Evolutionary conservation across 208 protist genomes (phyloP).

Genomic region (Acanthamoeba divionensis): DNA sequence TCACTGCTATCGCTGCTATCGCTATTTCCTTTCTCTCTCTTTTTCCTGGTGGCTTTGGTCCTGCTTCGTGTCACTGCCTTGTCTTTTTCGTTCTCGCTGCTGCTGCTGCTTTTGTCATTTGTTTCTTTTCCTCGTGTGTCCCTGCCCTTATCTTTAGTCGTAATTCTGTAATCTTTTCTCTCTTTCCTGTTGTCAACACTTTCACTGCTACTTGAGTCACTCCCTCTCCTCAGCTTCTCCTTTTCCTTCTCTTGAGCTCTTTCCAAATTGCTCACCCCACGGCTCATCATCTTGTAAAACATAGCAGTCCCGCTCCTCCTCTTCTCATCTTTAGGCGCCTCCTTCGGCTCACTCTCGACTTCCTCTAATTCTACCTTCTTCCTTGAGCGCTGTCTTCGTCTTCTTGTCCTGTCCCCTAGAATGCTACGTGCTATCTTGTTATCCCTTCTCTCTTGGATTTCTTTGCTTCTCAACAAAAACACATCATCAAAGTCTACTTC

Average conservation of each 20-base stretch:
- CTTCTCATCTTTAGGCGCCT: neutral
- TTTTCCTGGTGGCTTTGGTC: neutral
- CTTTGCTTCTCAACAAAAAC: neutral
- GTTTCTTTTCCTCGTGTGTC: neutral
- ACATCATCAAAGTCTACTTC: too few species aligned
- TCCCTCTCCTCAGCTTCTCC: too few species aligned
- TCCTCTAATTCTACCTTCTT: neutral
- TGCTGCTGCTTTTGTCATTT: neutral
- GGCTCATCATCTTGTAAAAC: constrained; percentile 49
- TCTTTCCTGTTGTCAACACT: neutral
- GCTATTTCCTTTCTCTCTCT: neutral
- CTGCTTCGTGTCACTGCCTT: neutral
- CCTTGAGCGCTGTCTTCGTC: too few species aligned
- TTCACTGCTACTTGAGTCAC: neutral
- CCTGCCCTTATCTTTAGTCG: neutral
- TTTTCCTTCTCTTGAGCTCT: neutral
- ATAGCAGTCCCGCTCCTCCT: neutral
- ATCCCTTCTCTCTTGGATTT: neutral
- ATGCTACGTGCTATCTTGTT: neutral
- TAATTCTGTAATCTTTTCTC: neutral
- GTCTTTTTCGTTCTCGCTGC: neutral
- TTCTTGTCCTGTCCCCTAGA: too few species aligned
- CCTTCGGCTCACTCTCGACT: neutral
- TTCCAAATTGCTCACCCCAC: neutral
- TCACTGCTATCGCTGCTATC: neutral